phyloP scores from a whole-genome alignment of 345 rosid genomes.

The Populus deltoides region DNA sequence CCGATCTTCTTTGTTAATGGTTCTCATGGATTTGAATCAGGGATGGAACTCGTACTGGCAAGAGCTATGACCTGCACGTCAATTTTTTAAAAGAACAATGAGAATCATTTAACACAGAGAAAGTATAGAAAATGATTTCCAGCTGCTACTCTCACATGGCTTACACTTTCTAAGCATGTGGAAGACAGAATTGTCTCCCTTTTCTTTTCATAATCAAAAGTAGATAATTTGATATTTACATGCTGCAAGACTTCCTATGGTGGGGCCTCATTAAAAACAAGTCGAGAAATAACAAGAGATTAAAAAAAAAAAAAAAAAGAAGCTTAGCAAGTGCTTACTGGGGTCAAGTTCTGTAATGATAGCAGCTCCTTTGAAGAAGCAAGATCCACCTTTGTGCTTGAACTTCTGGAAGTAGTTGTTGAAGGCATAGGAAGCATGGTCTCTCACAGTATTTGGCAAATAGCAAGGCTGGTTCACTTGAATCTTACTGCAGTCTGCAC shows the following conservation, averaged over 20 bases:
- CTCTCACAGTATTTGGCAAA: constrained; percentile 59
- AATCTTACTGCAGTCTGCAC: constrained; percentile 61
- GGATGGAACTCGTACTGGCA: constrained; percentile 40
- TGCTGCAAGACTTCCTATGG: background rate
- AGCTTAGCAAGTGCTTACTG: constrained; percentile 38
- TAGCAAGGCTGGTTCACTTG: constrained; percentile 60
- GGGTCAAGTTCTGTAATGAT: constrained; percentile 69
- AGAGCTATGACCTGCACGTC: constrained; percentile 40
- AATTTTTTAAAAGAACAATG: background rate
- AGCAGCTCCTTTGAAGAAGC: constrained; percentile 81
- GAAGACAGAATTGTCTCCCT: no score
- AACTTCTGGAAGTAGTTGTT: constrained; percentile 64
- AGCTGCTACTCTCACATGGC: background rate
- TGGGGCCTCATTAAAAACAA: no score
- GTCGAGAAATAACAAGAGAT: no score
- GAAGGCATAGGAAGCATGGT: constrained; percentile 79
- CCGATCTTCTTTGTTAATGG: background rate
- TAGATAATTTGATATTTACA: background rate
- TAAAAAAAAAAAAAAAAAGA: background rate
- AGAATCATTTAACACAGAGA: no score
- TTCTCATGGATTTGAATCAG: constrained; percentile 17
- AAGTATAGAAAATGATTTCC: no score
- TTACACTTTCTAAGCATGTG: no score
- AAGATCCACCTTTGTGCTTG: constrained; percentile 65
- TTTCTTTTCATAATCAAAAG: no score